phyloP scores from a whole-genome alignment of 345 rosid species.

The Trapa bicornis region DNA sequence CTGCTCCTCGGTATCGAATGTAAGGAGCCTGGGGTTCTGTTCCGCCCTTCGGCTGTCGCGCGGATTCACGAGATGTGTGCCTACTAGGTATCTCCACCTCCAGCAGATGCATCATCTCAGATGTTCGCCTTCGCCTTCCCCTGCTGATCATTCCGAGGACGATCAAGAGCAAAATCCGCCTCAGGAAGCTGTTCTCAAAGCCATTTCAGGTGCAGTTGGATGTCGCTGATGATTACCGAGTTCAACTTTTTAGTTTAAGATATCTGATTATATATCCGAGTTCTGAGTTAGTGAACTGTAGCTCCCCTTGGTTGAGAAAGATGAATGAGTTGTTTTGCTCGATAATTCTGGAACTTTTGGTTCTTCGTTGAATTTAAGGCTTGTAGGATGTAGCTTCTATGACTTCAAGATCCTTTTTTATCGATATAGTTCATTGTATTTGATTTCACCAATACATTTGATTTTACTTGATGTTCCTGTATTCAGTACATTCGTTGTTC shows the following conservation, averaged over 20 bases:
- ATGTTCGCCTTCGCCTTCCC: slow-evolving; percentile 13
- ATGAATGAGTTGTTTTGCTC: not conserved
- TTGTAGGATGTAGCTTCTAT: not conserved
- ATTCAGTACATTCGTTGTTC: not conserved
- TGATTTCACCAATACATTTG: not conserved
- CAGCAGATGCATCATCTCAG: slow-evolving; percentile 18
- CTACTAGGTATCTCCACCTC: slow-evolving; percentile 16
- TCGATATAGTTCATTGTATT: not conserved
- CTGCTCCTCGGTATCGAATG: slow-evolving; percentile 13
- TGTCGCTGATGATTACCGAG: not conserved
- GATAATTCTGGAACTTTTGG: not conserved
- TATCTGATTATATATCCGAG: not conserved
- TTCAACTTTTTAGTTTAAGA: not conserved
- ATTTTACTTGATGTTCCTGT: not conserved
- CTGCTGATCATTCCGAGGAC: slow-evolving; percentile 12
- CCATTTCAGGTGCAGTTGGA: slow-evolving; percentile 58
- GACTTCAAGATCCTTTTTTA: not conserved
- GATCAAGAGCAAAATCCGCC: slow-evolving; percentile 67
- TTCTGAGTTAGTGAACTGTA: not conserved
- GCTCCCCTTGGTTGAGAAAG: not conserved
- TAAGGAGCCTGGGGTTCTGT: slow-evolving; percentile 3
- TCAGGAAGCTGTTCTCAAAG: slow-evolving; percentile 90
- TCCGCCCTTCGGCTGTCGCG: slow-evolving; percentile 11
- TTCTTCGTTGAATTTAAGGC: not conserved
- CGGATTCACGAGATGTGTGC: slow-evolving; percentile 19